Evolutionary conservation across 2,329 filamentous ascomycete species (phyloP), one percentile per base, ranked within the genome.

Genomic region (Fusarium sp.): DNA sequence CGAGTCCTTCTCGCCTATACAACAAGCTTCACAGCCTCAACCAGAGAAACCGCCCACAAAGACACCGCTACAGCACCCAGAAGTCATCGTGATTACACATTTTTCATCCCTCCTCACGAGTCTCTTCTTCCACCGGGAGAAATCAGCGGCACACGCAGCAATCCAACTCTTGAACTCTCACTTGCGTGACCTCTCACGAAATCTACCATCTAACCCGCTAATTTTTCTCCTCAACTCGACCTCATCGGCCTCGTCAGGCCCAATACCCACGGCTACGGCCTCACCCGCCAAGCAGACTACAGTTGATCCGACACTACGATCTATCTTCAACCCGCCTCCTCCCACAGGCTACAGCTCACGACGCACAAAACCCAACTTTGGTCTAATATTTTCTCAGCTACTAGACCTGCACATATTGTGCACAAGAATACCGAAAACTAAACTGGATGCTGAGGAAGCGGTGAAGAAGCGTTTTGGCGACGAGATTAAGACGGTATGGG

Each of bases 141-240:
- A 78, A 60, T 71, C 77, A 6, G 71, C 79, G 39, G 87, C 86
- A 2, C 86, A 88, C 75, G 72, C 74, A 6, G 76, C 78, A 14
- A 76, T 87, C n/a, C 78, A 81, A 33, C 75, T 79, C n/a, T 80
- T 89, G 21, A 80, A 81, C 25, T 78, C 76, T 5, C 81, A 79
- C 45, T 76, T 88, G 14, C 81, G 81, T 20, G 75, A 78, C 60
- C 75, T 88, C 10, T 77, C 84, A 2, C 80, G 79, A 29, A 79
- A 75, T 11, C 66, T 80, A 21, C 55, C 76, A 10, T 77, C 78
- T 13, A 79, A 75, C 14, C 82, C 85, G 3, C 79, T 89, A 8
- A 77, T 88, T 29, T 74, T 89, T 58, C 76, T 89, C 4, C 80
- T 88, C 56, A 89, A 89, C 76, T 81, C 82, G 0, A 85, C 83